phyloP scores from a whole-genome alignment of 768 basidiomycete species.

The Leccinum incarnatum region DNA sequence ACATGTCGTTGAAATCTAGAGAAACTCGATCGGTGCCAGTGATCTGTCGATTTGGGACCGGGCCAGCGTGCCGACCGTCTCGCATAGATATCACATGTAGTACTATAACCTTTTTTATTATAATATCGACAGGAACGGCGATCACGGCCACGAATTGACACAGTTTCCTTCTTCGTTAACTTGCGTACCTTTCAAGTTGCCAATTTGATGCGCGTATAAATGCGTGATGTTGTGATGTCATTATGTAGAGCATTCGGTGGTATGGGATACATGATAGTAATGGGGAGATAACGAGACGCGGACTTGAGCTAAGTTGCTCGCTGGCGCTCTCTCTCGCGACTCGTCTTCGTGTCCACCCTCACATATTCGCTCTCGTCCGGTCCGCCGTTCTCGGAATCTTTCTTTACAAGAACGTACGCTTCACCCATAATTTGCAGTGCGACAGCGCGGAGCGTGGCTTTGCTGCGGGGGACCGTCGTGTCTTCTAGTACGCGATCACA shows the following conservation, averaged over 20 bases:
- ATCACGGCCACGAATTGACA: not conserved
- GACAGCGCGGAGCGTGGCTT: constrained; percentile 70
- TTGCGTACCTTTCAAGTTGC: not conserved
- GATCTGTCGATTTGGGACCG: not conserved
- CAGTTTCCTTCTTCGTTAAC: not conserved
- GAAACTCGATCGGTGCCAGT: not conserved
- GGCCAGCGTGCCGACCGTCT: not conserved
- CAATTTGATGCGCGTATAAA: not conserved
- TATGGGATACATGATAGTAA: constrained; percentile 5
- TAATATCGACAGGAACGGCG: not conserved
- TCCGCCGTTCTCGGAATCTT: constrained; percentile 43
- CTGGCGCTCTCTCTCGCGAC: constrained; percentile 44
- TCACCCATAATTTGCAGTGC: constrained; percentile 85
- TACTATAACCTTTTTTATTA: not conserved
- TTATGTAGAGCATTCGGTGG: not conserved
- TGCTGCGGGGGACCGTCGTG: constrained; percentile 46
- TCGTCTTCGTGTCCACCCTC: constrained; percentile 70
- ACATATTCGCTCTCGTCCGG: constrained; percentile 78
- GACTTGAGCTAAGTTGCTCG: constrained; percentile 15
- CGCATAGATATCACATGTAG: not conserved
- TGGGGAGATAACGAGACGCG: not conserved
- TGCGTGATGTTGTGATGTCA: not conserved
- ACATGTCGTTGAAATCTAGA: not conserved
- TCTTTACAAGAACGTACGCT: constrained; percentile 67
- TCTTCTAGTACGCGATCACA: constrained; percentile 79